A percentile compares a stretch with the other conserved stretches of the same genome.
Conservation (phyloP, 1,139 yeast species). For the Saccharomyces hybrid region DNA sequence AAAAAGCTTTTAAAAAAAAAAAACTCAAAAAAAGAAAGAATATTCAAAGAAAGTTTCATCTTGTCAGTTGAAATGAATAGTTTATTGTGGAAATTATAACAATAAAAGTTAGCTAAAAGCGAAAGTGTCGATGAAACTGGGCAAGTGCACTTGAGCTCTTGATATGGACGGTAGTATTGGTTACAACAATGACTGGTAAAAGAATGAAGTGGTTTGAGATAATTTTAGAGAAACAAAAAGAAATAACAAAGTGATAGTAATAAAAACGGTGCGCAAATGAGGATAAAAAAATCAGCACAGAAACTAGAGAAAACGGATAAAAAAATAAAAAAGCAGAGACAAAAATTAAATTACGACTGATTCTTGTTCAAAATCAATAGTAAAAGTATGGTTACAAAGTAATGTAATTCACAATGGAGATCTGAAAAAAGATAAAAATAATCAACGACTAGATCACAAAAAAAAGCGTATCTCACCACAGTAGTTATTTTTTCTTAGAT, state of each 20-base stretch:
- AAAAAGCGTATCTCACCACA: neutral
- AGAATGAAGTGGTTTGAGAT: neutral
- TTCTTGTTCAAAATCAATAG: neutral
- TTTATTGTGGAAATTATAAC: neutral
- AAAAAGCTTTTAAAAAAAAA: neutral
- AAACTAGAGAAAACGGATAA: neutral
- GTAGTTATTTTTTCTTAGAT: constrained; percentile 3
- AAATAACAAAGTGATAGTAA: neutral
- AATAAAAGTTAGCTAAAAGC: neutral
- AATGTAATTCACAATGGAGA: neutral
- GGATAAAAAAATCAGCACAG: neutral
- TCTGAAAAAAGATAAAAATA: neutral
- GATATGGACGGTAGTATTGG: neutral
- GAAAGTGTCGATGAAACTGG: neutral
- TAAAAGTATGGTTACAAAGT: constrained; percentile 1
- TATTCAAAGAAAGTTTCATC: neutral
- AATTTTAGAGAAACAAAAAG: neutral
- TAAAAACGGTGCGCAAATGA: neutral
- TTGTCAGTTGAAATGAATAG: constrained; percentile 1
- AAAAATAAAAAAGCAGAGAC: neutral
- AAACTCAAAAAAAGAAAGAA: constrained; percentile 2
- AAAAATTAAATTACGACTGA: neutral
- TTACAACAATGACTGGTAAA: neutral
- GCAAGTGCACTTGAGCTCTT: neutral
- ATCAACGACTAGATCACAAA: neutral